Base-by-base conservation (phyloP, 306 rosid species). In the Rosa persica region DNA sequence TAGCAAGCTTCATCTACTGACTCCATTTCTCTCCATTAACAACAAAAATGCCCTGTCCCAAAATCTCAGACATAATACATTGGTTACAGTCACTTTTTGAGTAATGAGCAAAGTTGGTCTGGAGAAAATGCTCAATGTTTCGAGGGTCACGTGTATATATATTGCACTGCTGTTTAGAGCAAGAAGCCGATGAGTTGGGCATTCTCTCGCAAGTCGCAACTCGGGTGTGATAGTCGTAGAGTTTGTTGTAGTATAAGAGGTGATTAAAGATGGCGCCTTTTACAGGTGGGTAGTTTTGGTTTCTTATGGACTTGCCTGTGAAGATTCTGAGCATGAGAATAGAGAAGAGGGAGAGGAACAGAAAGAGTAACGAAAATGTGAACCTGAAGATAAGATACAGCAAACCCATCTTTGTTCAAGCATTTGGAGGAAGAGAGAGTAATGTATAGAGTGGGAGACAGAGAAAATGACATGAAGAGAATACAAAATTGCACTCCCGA, bases 11-110 rank as follows among this genome's bases (percentile, higher is more conserved):
- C 79, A 91, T 86, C 76, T 93, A 96, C 65, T 86, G 86, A 76
- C 73, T 84, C 97, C 97, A 93, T 80, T 76, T 85, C 0, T 85
- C 89, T 13, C 93, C 93, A 76, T 93, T 91, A 58, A 90, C 92
- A 0, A 16, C 73, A 58, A 93, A 93, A 57, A 93, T 93, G 43
- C 98, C 98, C 4, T 84, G 72, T 40, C 91, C 92, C 40, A 89
- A 85, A 72, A 90, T 81, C 80, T 89, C 97, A 27, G 55, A 46
- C 16, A 80, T 0, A 0, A 81, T 44, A 1, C 75, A 87, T 17
- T 79, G 79, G 27, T 68, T 66, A 36, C 42, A 52, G 47, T 68
- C 78, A 6, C 97, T 93, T 83, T 85, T 93, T 2, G 89, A 54
- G 47, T 90, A 90, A 54, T 79, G 78, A 5, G 79, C 80, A 62